Evolutionary conservation across 306 rosid genomes (phyloP).

Genomic region (Vigna angularis): DNA sequence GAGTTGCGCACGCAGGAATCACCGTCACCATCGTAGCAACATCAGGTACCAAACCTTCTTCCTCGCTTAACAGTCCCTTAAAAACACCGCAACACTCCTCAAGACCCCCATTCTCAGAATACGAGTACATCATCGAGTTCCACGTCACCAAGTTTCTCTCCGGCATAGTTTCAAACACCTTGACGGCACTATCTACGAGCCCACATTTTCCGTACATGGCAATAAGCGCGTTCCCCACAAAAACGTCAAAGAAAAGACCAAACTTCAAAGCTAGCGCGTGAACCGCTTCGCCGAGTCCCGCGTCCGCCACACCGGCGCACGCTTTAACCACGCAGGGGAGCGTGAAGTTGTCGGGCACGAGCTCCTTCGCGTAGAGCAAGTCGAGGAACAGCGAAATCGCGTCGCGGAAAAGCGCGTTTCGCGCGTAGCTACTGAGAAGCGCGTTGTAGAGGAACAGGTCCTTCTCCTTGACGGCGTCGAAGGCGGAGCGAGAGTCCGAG

Average conservation of each 20-base stretch:
- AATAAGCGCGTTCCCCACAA: conserved; percentile 75
- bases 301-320: conserved; percentile 57
- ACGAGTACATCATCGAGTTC: conserved; percentile 73
- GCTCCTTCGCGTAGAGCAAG: conserved; percentile 54
- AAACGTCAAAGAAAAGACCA: conserved; percentile 59
- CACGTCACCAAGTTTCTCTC: conserved; percentile 75
- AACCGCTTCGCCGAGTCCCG: conserved; percentile 55
- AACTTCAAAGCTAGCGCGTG: conserved; percentile 76
- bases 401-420: conserved; percentile 61
- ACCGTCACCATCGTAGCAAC: conserved; percentile 75
- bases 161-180: conserved; percentile 68
- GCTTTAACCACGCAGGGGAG: conserved; percentile 78
- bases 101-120: conserved; percentile 61
- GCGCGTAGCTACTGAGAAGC: conserved; percentile 67
- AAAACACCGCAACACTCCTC: conserved; percentile 52
- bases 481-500: conserved; percentile 61
- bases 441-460: conserved; percentile 78
- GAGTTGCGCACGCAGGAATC: conserved; percentile 66
- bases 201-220: conserved; percentile 75
- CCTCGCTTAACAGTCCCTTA: conserved; percentile 53
- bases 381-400: conserved; percentile 56
- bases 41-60: conserved; percentile 64
- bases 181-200: conserved; percentile 54
- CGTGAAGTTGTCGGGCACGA: conserved; percentile 75
- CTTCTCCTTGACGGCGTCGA: conserved; percentile 54